phyloP scores from a whole-genome alignment of 2,329 filamentous ascomycete genomes.

The Rosellinia necatrix region DNA sequence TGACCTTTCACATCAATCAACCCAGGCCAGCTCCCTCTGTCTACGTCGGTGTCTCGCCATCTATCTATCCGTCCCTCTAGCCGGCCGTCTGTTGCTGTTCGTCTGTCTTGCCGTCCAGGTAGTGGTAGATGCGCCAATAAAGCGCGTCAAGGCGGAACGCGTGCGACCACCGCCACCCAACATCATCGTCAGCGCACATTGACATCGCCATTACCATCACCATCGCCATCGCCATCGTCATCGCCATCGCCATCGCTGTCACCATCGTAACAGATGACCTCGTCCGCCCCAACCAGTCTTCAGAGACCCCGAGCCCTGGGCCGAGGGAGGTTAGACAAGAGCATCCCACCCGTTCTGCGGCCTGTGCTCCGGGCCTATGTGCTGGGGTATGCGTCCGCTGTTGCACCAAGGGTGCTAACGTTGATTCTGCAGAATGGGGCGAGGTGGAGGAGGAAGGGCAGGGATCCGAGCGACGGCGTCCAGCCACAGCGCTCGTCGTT shows the following conservation, averaged over 20 bases:
- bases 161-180: constrained; percentile 13
- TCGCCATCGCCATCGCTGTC: neutral
- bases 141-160: constrained; percentile 17
- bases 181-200: too few relatives aligned
- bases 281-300: constrained; percentile 25
- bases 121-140: too few relatives aligned
- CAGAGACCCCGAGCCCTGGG: constrained; percentile 27
- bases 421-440: constrained; percentile 57
- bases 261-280: constrained; percentile 33
- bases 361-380: constrained; percentile 64
- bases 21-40: too few relatives aligned
- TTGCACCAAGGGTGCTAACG: constrained; percentile 60
- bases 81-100: too few relatives aligned
- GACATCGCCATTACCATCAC: too few relatives aligned
- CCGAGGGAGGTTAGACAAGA: constrained; percentile 36
- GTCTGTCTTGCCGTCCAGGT: too few relatives aligned
- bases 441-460: constrained; percentile 42
- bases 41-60: too few relatives aligned
- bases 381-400: constrained; percentile 63
- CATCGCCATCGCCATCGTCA: neutral
- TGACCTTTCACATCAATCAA: too few relatives aligned
- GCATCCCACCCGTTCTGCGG: constrained; percentile 55
- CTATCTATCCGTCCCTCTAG: too few relatives aligned
- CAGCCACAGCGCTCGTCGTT: constrained; percentile 39
- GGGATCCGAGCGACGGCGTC: constrained; percentile 35